These are phyloP conservation scores for Penicillium sp. DNA, from an alignment of 2,329 filamentous ascomycete genomes.

Conservation along the genomic window DNA sequence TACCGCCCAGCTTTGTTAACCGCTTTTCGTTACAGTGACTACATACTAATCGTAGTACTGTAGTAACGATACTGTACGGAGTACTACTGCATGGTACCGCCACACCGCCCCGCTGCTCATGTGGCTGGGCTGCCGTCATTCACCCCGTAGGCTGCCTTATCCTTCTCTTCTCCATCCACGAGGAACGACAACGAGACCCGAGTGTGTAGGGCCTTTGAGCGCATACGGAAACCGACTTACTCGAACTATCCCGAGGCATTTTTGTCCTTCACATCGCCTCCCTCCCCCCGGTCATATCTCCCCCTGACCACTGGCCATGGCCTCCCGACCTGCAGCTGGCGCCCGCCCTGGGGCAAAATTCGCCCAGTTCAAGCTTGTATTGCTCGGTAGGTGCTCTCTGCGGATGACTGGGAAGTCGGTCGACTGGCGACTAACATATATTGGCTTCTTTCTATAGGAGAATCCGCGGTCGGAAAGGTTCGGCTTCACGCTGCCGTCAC, in stretches of 20 bases:
- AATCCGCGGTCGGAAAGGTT: slow-evolving; percentile 99
- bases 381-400: slow-evolving; percentile 70
- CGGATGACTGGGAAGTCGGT: background rate
- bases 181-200: slow-evolving; percentile 1
- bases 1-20: background rate
- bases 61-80: background rate
- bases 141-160: slow-evolving; percentile 26
- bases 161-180: slow-evolving; percentile 20
- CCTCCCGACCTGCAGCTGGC: slow-evolving; percentile 77
- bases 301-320: slow-evolving; percentile 62
- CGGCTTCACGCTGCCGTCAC: slow-evolving; percentile 16
- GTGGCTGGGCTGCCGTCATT: slow-evolving; percentile 42
- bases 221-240: background rate
- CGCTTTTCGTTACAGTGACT: background rate
- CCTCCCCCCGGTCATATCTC: slow-evolving; percentile 10
- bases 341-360: slow-evolving; percentile 73
- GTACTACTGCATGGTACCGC: slow-evolving; percentile 14
- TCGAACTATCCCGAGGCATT: background rate
- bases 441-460: slow-evolving; percentile 60
- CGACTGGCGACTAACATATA: slow-evolving; percentile 18
- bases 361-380: slow-evolving; percentile 97
- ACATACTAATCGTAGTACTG: too few relatives aligned
- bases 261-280: slow-evolving; percentile 6
- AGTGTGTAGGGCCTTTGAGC: background rate
- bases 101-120: slow-evolving; percentile 29